These are phyloP conservation scores for Xanthoconium separans DNA, from an alignment of 1,284 basidiomycete genomes.

Conservation along the genomic window DNA sequence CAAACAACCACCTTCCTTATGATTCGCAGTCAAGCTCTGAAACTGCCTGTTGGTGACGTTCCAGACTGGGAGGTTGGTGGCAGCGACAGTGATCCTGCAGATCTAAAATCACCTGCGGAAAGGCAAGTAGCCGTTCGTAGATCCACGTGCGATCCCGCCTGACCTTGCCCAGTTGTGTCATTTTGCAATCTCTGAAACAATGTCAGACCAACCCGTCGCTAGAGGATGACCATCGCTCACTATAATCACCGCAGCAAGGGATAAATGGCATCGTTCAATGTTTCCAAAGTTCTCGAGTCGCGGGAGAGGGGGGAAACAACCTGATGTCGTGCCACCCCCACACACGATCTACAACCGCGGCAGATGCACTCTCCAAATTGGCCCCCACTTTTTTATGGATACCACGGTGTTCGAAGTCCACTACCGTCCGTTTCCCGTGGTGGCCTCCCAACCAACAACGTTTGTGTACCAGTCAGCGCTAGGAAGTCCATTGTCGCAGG, in stretches of 20 bases:
- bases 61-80: conserved; percentile 58
- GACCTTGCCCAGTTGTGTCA: conserved; percentile 43
- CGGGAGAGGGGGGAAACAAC: conserved; percentile 50
- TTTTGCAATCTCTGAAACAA: conserved; percentile 65
- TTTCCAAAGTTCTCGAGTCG: conserved; percentile 73
- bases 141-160: conserved; percentile 5
- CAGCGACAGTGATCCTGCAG: conserved; percentile 35
- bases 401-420: conserved; percentile 69
- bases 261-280: conserved; percentile 61
- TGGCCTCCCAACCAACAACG: conserved; percentile 24
- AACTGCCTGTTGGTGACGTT: conserved; percentile 51
- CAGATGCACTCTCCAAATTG: conserved; percentile 65
- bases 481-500: conserved; percentile 19
- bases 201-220: conserved; percentile 43
- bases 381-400: conserved; percentile 66
- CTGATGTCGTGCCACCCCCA: conserved; percentile 53
- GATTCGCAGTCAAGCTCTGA: conserved; percentile 34
- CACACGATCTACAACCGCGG: conserved; percentile 64
- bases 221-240: conserved; percentile 27
- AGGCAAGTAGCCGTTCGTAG: conserved; percentile 42
- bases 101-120: conserved; percentile 48
- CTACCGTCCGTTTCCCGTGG: conserved; percentile 36
- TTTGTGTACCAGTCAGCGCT: conserved; percentile 25
- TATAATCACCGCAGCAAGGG: conserved; percentile 49
- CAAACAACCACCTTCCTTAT: conserved; percentile 32